Conservation (phyloP, 805 yeast genomes). For the Yamadazyma laniorum region DNA sequence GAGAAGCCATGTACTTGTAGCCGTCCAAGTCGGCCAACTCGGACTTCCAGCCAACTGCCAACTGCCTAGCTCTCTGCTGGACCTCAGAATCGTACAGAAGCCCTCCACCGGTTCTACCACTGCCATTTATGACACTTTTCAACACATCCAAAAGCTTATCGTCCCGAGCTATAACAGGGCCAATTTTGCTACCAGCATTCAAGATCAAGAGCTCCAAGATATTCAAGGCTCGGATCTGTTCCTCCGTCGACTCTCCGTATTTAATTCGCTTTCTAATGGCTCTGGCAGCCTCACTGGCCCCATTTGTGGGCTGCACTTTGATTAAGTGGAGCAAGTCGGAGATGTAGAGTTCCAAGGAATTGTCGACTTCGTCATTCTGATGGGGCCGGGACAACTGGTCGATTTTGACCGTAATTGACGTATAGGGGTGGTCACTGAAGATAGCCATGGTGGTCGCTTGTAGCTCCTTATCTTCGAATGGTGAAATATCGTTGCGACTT, state of each 20-base stretch:
- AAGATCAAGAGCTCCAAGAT: constrained; percentile 38
- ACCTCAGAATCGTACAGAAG: constrained; percentile 41
- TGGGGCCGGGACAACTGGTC: constrained; percentile 49
- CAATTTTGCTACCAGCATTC: constrained; percentile 44
- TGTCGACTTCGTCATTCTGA: constrained; percentile 40
- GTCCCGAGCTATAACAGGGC: constrained; percentile 58
- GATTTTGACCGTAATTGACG: constrained; percentile 66
- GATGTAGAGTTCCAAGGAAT: constrained; percentile 44
- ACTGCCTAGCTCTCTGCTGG: constrained; percentile 44
- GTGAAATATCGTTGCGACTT: too few species aligned
- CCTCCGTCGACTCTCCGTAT: constrained; percentile 61
- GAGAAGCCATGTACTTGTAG: constrained; percentile 45
- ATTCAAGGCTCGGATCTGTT: constrained; percentile 64
- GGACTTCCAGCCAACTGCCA: constrained; percentile 66
- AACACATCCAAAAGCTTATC: constrained; percentile 64
- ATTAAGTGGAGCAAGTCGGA: constrained; percentile 58
- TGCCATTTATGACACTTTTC: constrained; percentile 44
- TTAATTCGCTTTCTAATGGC: constrained; percentile 86
- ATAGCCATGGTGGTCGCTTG: constrained; percentile 27
- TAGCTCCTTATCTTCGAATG: too few species aligned
- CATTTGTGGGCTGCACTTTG: constrained; percentile 32
- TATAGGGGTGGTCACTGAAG: constrained; percentile 55
- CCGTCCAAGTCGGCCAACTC: constrained; percentile 52
- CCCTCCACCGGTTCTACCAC: constrained; percentile 33
- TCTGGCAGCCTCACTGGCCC: constrained; percentile 77